Evolutionary conservation across 2,329 filamentous ascomycete genomes (phyloP).

Genomic region (Ophiostoma populinum): DNA sequence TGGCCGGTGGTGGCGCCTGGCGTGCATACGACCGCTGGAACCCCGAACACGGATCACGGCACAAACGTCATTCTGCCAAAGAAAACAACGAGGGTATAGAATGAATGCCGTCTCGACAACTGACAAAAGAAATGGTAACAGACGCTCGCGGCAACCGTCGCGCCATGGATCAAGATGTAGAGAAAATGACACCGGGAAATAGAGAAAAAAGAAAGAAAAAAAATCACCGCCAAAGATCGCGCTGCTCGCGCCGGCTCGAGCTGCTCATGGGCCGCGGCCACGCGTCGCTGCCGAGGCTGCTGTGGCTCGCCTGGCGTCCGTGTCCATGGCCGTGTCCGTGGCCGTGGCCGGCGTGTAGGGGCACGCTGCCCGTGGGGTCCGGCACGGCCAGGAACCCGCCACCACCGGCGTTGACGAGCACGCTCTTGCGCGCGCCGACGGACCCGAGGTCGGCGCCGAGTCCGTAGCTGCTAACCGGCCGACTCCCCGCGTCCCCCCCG

Average conservation of each 20-base stretch:
- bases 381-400: slow-evolving; percentile 38
- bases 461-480: slow-evolving; percentile 39
- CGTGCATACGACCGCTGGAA: too few species aligned
- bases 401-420: slow-evolving; percentile 33
- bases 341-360: too few species aligned
- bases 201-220: neutral
- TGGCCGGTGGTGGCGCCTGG: too few species aligned
- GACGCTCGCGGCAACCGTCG: too few species aligned
- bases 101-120: too few species aligned
- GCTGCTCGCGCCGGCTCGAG: slow-evolving; percentile 19
- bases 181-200: neutral
- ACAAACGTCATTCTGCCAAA: too few species aligned
- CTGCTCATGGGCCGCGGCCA: slow-evolving; percentile 28
- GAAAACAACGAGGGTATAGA: too few species aligned
- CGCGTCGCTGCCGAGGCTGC: slow-evolving; percentile 10
- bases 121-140: too few species aligned
- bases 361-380: slow-evolving; percentile 14
- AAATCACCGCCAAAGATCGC: slow-evolving; percentile 26
- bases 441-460: slow-evolving; percentile 36
- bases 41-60: too few species aligned
- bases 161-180: too few species aligned
- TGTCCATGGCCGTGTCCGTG: too few species aligned
- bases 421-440: slow-evolving; percentile 33
- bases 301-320: neutral
- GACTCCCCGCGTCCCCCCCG: slow-evolving; percentile 15